phyloP scores from a whole-genome alignment of 2,329 filamentous ascomycete species.

The Cryphonectria radicalis region DNA sequence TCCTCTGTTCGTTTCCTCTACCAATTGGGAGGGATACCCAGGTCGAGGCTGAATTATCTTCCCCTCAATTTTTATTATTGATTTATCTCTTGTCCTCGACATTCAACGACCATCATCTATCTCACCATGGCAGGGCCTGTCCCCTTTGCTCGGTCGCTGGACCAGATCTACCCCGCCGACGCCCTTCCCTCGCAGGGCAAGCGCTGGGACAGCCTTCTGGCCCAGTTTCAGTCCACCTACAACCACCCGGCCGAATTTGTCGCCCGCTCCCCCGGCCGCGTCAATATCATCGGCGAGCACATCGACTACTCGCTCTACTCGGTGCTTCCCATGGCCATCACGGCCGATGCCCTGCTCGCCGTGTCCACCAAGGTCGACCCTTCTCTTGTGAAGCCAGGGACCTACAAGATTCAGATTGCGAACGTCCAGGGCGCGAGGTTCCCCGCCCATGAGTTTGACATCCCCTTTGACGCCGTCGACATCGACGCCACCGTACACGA shows the following conservation, averaged over 20 bases:
- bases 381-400: constrained; percentile 51
- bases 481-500: constrained; percentile 87
- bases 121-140: constrained; percentile 61
- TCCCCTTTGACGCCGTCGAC: constrained; percentile 68
- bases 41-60: background rate
- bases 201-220: constrained; percentile 76
- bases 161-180: constrained; percentile 82
- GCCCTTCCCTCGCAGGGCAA: constrained; percentile 68
- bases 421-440: constrained; percentile 82
- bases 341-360: constrained; percentile 86
- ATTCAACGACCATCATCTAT: background rate
- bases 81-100: background rate
- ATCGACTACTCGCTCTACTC: constrained; percentile 98
- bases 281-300: constrained; percentile 99
- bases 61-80: no score
- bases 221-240: constrained; percentile 72
- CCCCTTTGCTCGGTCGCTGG: constrained; percentile 74
- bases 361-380: constrained; percentile 58
- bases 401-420: constrained; percentile 73
- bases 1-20: background rate
- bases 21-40: background rate
- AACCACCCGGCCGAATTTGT: constrained; percentile 77
- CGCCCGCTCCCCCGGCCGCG: constrained; percentile 86
- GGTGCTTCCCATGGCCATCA: constrained; percentile 93
- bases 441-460: constrained; percentile 72